Evolutionary conservation across 1,284 basidiomycete species (phyloP).

Genomic region (Papiliotrema laurentii): DNA sequence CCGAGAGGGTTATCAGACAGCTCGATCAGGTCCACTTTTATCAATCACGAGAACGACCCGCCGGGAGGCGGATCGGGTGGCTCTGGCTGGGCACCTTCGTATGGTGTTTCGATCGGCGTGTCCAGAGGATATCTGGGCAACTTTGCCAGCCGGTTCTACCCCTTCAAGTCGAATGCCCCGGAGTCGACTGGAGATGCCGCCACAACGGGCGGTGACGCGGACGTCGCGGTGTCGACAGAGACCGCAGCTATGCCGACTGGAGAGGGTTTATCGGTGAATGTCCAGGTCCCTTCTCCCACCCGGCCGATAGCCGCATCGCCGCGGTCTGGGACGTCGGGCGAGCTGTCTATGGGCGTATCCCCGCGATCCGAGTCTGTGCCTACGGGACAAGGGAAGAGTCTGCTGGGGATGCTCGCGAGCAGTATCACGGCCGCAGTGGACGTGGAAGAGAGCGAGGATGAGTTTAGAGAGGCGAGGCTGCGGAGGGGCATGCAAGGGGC

Average conservation of each 20-base stretch:
- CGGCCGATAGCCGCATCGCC: conserved; percentile 14
- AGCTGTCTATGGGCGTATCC: neutral
- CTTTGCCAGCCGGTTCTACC: conserved; percentile 20
- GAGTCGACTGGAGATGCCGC: neutral
- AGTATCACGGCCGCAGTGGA: conserved; percentile 5
- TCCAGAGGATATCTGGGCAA: conserved; percentile 17
- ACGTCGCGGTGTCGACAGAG: neutral
- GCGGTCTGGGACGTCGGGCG: neutral
- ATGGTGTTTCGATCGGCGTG: neutral
- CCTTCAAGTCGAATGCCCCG: conserved; percentile 5
- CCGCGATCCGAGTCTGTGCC: conserved; percentile 7
- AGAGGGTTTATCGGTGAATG: neutral
- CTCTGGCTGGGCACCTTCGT: conserved; percentile 1
- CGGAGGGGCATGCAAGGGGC: conserved; percentile 12
- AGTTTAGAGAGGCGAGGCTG: conserved; percentile 3
- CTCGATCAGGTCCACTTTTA: conserved; percentile 73
- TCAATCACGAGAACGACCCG: neutral
- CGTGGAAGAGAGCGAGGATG: conserved; percentile 4
- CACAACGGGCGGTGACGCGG: neutral
- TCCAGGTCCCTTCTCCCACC: conserved; percentile 10
- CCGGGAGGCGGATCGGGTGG: conserved; percentile 4
- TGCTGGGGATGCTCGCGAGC: conserved; percentile 6
- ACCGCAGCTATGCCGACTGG: too few relatives aligned
- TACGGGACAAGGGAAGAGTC: conserved; percentile 3
- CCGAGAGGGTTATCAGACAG: conserved; percentile 82